Evolutionary conservation across 2,329 filamentous ascomycete species (phyloP), one percentile per base, ranked within the genome.

Genomic region (Xylaria sp.): DNA sequence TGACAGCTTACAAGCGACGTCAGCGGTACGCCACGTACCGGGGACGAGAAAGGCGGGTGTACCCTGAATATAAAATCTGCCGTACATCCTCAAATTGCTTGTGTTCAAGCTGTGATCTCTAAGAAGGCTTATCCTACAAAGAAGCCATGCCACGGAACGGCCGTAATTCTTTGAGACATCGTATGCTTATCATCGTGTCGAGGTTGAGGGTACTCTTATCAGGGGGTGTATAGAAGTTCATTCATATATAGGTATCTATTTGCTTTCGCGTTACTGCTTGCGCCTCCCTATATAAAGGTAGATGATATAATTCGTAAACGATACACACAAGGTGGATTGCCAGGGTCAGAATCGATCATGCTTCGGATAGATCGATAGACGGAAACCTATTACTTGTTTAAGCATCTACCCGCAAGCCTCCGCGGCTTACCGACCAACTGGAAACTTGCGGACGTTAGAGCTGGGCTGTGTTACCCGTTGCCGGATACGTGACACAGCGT

Each of bases 141-240:
- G 15, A 12, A 32, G 44, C 23, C 28, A 28, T 57, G 44, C 60
- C 68, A 66, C 9, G 32, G 50, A 72, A 70, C 70, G 70, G 70
- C 70, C 70, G 70, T 72, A 72, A 72, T 55, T 41, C 39, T 39
- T 50, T 20, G 25, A n/a, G 23, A 23, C 15, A 59, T 39, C 28
- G 9, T 23, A 13, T 41, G 13, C n/a, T 28, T 20, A 48, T 46
- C n/a, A 37, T 34, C 46, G 39, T 50, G 15, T 51, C 25, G 7
- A 50, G 32, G 3, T n/a, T 39, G 48, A 37, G 7, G 25, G 7
- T 56, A 6, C n/a, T 32, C 23, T 25, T 41, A 23, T 32, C 20
- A 3, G 44, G n/a, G 3, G 5, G 20, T 41, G 13, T 3, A 41
- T 12, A 23, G 32, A 12, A 20, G 12, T 6, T 28, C 9, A n/a